Evolutionary conservation across 2,329 filamentous ascomycete species (phyloP).

Genomic region (Penicillium sp.): DNA sequence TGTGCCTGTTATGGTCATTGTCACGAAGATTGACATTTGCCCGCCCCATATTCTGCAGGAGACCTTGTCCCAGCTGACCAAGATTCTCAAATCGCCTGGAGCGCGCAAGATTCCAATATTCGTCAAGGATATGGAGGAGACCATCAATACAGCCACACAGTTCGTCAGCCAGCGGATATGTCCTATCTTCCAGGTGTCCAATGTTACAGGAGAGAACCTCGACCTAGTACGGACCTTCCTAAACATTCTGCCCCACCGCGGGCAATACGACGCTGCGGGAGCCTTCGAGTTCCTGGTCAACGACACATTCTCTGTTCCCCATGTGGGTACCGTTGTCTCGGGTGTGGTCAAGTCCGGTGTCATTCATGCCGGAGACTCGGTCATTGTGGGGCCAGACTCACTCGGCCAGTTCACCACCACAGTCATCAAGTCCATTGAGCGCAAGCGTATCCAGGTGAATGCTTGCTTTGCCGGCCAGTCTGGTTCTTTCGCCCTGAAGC

Average conservation of each 20-base stretch:
- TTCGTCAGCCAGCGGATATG: slow-evolving; percentile 95
- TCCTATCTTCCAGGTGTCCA: slow-evolving; percentile 96
- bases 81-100: slow-evolving; percentile 90
- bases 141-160: slow-evolving; percentile 90
- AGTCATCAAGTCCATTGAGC: slow-evolving; percentile 85
- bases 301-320: slow-evolving; percentile 96
- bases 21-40: slow-evolving; percentile 98
- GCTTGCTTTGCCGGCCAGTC: slow-evolving; percentile 88
- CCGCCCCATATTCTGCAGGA: slow-evolving; percentile 92
- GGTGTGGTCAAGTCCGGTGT: slow-evolving; percentile 87
- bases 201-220: slow-evolving; percentile 89
- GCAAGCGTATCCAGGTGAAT: slow-evolving; percentile 85
- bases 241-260: slow-evolving; percentile 92
- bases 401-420: slow-evolving; percentile 86
- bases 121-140: slow-evolving; percentile 86
- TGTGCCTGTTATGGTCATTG: slow-evolving; percentile 94
- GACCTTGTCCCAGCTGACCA: slow-evolving; percentile 85
- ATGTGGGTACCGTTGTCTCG: slow-evolving; percentile 92
- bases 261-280: slow-evolving; percentile 82
- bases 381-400: slow-evolving; percentile 86
- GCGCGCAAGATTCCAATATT: slow-evolving; percentile 95
- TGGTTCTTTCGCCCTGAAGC: slow-evolving; percentile 84
- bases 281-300: slow-evolving; percentile 95
- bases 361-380: slow-evolving; percentile 82
- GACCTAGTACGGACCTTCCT: slow-evolving; percentile 89